These are phyloP conservation scores for Cucurbita moschata DNA, from an alignment of 306 rosid genomes.

Conservation along the genomic window DNA sequence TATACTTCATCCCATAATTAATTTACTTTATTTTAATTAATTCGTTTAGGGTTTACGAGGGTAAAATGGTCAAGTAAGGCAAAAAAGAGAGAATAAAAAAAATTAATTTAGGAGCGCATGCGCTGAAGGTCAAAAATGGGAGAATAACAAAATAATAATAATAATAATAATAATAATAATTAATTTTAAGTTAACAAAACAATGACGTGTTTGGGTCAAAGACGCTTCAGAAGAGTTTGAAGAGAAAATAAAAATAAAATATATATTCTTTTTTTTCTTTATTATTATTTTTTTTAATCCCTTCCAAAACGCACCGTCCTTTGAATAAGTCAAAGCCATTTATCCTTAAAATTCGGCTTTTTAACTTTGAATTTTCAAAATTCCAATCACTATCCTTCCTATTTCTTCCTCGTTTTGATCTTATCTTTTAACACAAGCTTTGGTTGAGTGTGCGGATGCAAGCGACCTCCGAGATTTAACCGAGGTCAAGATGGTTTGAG, in stretches of 20 bases:
- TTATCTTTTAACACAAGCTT: background rate
- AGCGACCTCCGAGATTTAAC: no score
- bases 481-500: no score
- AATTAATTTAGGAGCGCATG: background rate
- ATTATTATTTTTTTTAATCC: no score
- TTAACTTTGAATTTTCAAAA: background rate
- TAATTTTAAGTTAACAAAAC: background rate
- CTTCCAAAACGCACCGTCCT: background rate
- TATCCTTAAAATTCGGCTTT: constrained; percentile 1
- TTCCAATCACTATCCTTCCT: background rate
- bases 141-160: background rate
- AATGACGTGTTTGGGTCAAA: constrained; percentile 7
- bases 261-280: background rate
- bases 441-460: no score
- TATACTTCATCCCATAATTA: background rate
- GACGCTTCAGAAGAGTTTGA: constrained; percentile 3
- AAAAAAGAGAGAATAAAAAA: background rate
- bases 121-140: constrained; percentile 4
- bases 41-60: background rate
- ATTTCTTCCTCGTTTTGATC: background rate
- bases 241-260: background rate
- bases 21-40: background rate
- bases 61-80: background rate
- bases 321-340: background rate
- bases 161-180: background rate